Conservation (phyloP, 208 protist species). For the Wallacemonas sp. region DNA sequence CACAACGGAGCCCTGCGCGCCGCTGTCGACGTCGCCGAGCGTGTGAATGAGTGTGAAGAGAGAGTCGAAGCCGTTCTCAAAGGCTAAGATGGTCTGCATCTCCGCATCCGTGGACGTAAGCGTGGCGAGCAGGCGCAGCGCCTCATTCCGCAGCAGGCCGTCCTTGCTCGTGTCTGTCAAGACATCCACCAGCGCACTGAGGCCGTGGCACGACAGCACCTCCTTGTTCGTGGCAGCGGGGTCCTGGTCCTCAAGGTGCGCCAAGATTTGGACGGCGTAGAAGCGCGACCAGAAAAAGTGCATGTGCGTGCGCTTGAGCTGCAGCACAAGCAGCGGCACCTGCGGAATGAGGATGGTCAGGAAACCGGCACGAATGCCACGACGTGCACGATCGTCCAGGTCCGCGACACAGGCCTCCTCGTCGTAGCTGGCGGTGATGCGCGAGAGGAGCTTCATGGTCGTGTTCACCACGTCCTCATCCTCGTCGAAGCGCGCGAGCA, state of each 20-base stretch:
- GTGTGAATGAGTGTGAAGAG: conserved; percentile 64
- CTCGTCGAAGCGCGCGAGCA: conserved; percentile 43
- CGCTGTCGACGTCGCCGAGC: conserved; percentile 53
- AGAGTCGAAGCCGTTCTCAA: conserved; percentile 80
- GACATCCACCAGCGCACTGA: conserved; percentile 59
- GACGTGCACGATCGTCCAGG: conserved; percentile 42
- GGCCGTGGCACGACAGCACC: conserved; percentile 62
- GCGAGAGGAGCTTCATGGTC: conserved; percentile 51
- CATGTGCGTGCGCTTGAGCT: conserved; percentile 26
- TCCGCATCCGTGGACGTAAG: conserved; percentile 71
- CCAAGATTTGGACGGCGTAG: conserved; percentile 64
- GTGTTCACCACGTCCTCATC: conserved; percentile 45
- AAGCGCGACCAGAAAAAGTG: conserved; percentile 50
- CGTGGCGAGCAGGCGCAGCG: conserved; percentile 58
- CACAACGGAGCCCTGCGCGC: conserved; percentile 47
- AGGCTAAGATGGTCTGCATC: conserved; percentile 79
- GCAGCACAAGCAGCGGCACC: conserved; percentile 50
- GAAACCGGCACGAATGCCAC: conserved; percentile 50
- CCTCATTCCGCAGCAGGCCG: conserved; percentile 51
- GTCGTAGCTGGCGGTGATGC: conserved; percentile 32
- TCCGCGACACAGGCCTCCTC: conserved; percentile 1
- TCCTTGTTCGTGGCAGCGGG: conserved; percentile 44
- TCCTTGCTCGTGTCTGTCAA: conserved; percentile 55
- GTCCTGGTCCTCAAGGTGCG: conserved; percentile 69
- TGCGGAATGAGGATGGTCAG: conserved; percentile 44